These are phyloP conservation scores for Lachnellula arida DNA, from an alignment of 2,329 filamentous ascomycete genomes.

Conservation along the genomic window DNA sequence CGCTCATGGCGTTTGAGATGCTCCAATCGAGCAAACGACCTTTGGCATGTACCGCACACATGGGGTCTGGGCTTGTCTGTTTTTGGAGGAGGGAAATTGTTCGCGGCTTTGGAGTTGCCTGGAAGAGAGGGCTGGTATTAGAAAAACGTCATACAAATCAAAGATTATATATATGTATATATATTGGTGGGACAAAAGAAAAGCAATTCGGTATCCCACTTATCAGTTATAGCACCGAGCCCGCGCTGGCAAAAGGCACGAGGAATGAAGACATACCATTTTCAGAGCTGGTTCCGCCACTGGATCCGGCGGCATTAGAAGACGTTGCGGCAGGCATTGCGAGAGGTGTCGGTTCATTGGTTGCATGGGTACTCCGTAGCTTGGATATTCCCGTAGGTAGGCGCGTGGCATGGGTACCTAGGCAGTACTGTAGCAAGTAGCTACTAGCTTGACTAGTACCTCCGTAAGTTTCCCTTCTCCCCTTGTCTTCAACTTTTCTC, in stretches of 20 bases:
- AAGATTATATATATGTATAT: too few species aligned
- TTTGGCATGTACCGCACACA: slow-evolving; percentile 83
- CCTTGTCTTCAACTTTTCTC: background rate
- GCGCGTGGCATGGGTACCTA: background rate
- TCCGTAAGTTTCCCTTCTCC: background rate
- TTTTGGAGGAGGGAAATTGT: slow-evolving; percentile 70
- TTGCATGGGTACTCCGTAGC: background rate
- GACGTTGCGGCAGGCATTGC: slow-evolving; percentile 30
- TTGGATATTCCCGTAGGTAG: background rate
- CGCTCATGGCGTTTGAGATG: slow-evolving; percentile 96
- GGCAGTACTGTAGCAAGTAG: background rate
- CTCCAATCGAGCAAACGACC: slow-evolving; percentile 91
- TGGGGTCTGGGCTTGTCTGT: slow-evolving; percentile 97
- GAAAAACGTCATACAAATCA: background rate
- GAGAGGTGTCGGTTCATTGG: slow-evolving; percentile 8
- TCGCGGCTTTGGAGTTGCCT: slow-evolving; percentile 25
- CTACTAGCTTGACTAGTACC: background rate
- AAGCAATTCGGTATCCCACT: slow-evolving; percentile 8
- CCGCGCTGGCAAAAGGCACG: background rate
- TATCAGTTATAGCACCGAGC: background rate
- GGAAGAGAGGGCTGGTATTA: background rate
- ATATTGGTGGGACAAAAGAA: slow-evolving; percentile 6
- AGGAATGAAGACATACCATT: slow-evolving; percentile 25
- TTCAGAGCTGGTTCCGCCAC: slow-evolving; percentile 26
- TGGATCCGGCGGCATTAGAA: slow-evolving; percentile 21